Conservation (phyloP, 352 stramenopile species). For the Phytophthora quininea region DNA sequence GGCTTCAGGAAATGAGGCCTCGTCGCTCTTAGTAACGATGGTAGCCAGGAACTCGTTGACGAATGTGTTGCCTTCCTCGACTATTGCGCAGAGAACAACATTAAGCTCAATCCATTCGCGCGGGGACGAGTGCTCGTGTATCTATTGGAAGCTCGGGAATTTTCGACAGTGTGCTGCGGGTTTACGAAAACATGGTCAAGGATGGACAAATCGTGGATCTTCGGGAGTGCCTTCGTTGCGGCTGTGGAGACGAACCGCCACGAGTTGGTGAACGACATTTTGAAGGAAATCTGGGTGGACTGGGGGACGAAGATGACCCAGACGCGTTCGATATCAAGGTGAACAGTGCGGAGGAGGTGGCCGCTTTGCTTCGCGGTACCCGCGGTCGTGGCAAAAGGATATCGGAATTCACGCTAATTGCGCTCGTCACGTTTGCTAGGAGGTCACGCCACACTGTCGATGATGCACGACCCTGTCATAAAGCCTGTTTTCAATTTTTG, state of each 20-base stretch:
- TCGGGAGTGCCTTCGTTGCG: constrained; percentile 6
- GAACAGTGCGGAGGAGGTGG: not conserved
- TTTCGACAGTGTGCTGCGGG: not conserved
- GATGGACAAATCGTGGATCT: not conserved
- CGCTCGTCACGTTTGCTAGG: constrained; percentile 3
- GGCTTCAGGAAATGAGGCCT: constrained; percentile 4
- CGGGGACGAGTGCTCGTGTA: not conserved
- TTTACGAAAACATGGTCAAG: constrained; percentile 2
- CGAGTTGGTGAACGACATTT: not conserved
- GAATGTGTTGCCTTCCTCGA: constrained; percentile 59
- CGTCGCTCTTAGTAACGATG: constrained; percentile 6
- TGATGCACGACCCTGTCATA: constrained; percentile 1
- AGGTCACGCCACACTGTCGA: constrained; percentile 1
- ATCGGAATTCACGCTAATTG: constrained; percentile 2
- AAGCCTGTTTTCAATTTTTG: no score
- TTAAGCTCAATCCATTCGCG: constrained; percentile 53
- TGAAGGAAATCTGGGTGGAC: not conserved
- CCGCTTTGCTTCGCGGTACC: not conserved
- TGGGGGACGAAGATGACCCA: not conserved
- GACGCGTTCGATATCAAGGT: not conserved
- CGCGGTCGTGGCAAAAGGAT: not conserved
- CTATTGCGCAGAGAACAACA: constrained; percentile 48
- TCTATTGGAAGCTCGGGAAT: constrained; percentile 1
- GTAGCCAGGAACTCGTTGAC: constrained; percentile 17
- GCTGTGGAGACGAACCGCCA: not conserved